Conservation (phyloP, 129 eudicot species). For the Helichrysum umbraculigerum region DNA sequence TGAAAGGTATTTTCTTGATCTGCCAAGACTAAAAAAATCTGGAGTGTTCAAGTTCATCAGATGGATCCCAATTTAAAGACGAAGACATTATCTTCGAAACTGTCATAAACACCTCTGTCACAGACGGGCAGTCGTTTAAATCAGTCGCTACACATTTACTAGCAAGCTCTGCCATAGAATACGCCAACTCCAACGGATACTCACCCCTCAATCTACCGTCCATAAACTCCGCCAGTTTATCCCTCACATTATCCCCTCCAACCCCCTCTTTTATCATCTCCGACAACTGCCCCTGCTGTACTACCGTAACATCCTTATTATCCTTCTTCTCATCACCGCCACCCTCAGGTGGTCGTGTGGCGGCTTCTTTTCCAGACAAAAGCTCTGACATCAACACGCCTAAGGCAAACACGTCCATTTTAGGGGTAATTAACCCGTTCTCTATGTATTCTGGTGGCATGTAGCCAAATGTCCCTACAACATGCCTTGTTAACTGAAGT, state of each 20-base stretch:
- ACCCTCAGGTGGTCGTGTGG: constrained; percentile 17
- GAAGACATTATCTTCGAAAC: constrained; percentile 61
- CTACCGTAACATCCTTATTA: constrained; percentile 26
- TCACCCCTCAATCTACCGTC: constrained; percentile 54
- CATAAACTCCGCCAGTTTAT: constrained; percentile 55
- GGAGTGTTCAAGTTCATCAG: constrained; percentile 60
- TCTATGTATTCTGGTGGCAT: constrained; percentile 87
- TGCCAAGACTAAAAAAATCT: constrained; percentile 50
- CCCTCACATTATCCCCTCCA: constrained; percentile 66
- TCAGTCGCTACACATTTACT: constrained; percentile 64
- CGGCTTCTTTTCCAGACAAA: constrained; percentile 71
- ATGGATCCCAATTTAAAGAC: constrained; percentile 83
- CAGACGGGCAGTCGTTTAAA: constrained; percentile 54
- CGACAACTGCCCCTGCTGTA: constrained; percentile 29
- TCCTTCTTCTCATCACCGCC: constrained; percentile 17
- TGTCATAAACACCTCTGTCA: constrained; percentile 50
- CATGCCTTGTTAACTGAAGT: constrained; percentile 70
- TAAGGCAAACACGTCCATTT: constrained; percentile 76
- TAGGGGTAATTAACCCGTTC: constrained; percentile 76
- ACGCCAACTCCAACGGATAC: constrained; percentile 76
- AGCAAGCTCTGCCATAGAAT: constrained; percentile 69
- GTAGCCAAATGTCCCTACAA: constrained; percentile 77
- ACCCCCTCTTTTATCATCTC: constrained; percentile 47
- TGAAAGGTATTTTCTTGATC: constrained; percentile 25
- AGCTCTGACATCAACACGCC: constrained; percentile 79